These are phyloP conservation scores for Podaxis sp. DNA, from an alignment of 768 basidiomycete genomes.

Conservation along the genomic window DNA sequence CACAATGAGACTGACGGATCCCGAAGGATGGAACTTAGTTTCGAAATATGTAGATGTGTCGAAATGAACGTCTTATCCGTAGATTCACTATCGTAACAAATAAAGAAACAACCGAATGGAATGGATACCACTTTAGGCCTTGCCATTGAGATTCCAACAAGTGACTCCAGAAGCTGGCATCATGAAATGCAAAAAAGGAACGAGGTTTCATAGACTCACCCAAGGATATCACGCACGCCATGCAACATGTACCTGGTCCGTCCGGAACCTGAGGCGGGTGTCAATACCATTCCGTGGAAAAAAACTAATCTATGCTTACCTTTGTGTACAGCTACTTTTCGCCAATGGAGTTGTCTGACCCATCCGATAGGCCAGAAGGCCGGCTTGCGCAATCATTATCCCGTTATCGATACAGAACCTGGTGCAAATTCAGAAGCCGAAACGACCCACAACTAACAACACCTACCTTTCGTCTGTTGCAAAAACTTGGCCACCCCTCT, in stretches of 20 bases:
- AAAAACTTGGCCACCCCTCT: slow-evolving; percentile 86
- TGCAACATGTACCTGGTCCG: slow-evolving; percentile 89
- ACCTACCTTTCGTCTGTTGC: slow-evolving; percentile 92
- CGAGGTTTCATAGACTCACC: too few species aligned
- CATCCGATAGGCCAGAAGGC: slow-evolving; percentile 89
- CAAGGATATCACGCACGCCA: slow-evolving; percentile 63
- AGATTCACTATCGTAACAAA: background rate
- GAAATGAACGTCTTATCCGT: slow-evolving; percentile 15
- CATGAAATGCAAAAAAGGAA: background rate
- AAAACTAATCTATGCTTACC: slow-evolving; percentile 46
- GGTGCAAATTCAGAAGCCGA: background rate
- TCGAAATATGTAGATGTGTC: slow-evolving; percentile 43
- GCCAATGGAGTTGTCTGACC: slow-evolving; percentile 74
- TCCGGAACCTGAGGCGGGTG: slow-evolving; percentile 72
- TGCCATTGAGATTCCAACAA: background rate
- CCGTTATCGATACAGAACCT: slow-evolving; percentile 99
- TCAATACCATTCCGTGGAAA: slow-evolving; percentile 5
- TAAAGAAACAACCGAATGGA: background rate
- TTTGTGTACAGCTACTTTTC: slow-evolving; percentile 89
- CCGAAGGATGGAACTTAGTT: slow-evolving; percentile 50
- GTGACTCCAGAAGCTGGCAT: background rate
- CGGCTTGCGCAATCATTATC: slow-evolving; percentile 99
- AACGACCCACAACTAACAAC: background rate
- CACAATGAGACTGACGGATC: slow-evolving; percentile 43
- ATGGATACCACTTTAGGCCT: too few species aligned